phyloP scores from a whole-genome alignment of 1,284 basidiomycete species.

The Malassezia pachydermatis region DNA sequence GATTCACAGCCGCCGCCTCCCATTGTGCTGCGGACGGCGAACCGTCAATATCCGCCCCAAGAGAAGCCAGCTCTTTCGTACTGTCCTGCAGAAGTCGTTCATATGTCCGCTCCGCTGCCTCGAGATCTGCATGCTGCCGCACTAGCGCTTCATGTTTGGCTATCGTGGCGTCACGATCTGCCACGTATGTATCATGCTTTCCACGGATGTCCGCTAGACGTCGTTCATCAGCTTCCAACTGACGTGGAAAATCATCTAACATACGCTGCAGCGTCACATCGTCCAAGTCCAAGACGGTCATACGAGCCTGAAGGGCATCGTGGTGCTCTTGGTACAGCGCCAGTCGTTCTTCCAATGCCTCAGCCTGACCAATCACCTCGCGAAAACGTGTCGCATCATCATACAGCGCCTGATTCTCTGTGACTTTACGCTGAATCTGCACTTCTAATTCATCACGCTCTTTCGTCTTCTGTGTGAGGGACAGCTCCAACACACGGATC shows the following conservation, averaged over 20 bases:
- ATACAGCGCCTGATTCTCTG: constrained; percentile 70
- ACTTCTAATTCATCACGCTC: constrained; percentile 33
- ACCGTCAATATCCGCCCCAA: neutral
- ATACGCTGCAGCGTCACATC: constrained; percentile 26
- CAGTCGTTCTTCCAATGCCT: constrained; percentile 61
- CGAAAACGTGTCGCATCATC: constrained; percentile 74
- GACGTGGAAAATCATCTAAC: constrained; percentile 24
- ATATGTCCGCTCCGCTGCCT: constrained; percentile 1
- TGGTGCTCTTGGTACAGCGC: constrained; percentile 59
- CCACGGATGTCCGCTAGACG: neutral
- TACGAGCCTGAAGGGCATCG: constrained; percentile 54
- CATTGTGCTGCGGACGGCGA: neutral
- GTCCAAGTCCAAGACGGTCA: constrained; percentile 56
- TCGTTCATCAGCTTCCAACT: neutral
- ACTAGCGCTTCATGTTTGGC: constrained; percentile 10
- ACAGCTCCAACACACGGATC: constrained; percentile 24
- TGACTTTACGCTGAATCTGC: constrained; percentile 52
- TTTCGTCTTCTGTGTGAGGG: constrained; percentile 29
- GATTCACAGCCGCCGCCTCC: neutral
- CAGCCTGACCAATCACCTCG: constrained; percentile 66
- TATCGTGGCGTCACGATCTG: neutral
- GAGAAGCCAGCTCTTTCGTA: constrained; percentile 20
- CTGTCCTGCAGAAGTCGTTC: constrained; percentile 20
- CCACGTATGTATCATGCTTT: neutral
- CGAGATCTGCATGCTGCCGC: constrained; percentile 8